A percentile compares a stretch with the other conserved stretches of the same genome.
Conservation (phyloP, 768 basidiomycete genomes). For the Nidularia sp. region DNA sequence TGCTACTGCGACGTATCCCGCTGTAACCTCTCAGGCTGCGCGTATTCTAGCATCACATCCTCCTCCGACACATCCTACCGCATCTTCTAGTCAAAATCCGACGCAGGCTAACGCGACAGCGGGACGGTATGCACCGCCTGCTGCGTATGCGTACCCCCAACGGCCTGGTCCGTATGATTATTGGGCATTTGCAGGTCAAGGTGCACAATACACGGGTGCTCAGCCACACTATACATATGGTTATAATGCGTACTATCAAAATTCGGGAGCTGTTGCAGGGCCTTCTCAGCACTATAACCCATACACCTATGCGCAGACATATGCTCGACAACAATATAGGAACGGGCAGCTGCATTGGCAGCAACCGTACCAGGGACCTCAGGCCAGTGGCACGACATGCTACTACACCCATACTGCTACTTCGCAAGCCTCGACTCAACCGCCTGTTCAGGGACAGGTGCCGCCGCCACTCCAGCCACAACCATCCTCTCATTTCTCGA, state of each 20-base stretch:
- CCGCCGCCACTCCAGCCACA: background rate
- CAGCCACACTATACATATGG: slow-evolving; percentile 16
- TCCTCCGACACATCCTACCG: slow-evolving; percentile 3
- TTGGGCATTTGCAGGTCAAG: slow-evolving; percentile 27
- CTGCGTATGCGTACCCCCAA: slow-evolving; percentile 11
- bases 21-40: background rate
- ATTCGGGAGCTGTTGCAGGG: slow-evolving; percentile 7
- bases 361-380: slow-evolving; percentile 24
- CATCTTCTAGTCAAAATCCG: slow-evolving; percentile 8
- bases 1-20: slow-evolving; percentile 10
- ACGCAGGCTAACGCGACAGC: slow-evolving; percentile 1
- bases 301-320: slow-evolving; percentile 19
- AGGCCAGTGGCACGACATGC: background rate
- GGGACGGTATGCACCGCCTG: slow-evolving; percentile 8
- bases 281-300: slow-evolving; percentile 16
- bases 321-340: slow-evolving; percentile 15
- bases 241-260: slow-evolving; percentile 23
- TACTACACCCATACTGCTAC: background rate
- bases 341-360: slow-evolving; percentile 25
- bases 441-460: background rate
- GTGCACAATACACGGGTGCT: slow-evolving; percentile 9
- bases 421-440: slow-evolving; percentile 1
- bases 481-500: too few species aligned
- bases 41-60: background rate
- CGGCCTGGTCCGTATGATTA: slow-evolving; percentile 27